A percentile compares a stretch with the other conserved stretches of the same genome.
Conservation (phyloP, 768 basidiomycete genomes). For the Kwoniella shandongensis region DNA sequence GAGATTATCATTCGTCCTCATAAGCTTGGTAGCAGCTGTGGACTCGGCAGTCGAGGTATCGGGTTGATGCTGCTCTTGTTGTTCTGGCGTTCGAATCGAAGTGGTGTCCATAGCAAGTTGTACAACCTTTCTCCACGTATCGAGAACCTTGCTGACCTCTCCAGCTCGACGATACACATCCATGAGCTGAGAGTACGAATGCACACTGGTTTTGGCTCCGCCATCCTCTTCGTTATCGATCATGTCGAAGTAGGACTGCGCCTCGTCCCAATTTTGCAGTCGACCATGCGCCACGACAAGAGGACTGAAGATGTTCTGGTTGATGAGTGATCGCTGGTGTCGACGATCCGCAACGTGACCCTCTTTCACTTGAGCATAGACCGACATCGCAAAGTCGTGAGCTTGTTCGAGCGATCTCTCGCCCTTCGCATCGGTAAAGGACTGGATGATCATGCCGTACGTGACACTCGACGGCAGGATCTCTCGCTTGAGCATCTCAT, state of each 20-base stretch:
- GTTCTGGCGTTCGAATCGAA: not conserved
- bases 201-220: conserved; percentile 55
- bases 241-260: conserved; percentile 34
- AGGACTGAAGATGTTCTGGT: conserved; percentile 44
- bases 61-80: not conserved
- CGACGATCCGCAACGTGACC: conserved; percentile 19
- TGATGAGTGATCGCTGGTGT: conserved; percentile 19
- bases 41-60: not conserved
- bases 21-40: conserved; percentile 1
- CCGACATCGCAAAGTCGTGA: conserved; percentile 63
- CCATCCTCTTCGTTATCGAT: conserved; percentile 55
- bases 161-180: conserved; percentile 67
- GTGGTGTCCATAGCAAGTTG: conserved; percentile 58
- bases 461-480: conserved; percentile 70
- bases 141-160: conserved; percentile 61
- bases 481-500: conserved; percentile 67
- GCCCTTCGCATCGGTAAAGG: conserved; percentile 61
- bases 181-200: conserved; percentile 66
- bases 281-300: conserved; percentile 33
- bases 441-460: conserved; percentile 65
- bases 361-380: conserved; percentile 54
- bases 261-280: conserved; percentile 17
- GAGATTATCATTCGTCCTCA: conserved; percentile 57
- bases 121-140: conserved; percentile 68
- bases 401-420: conserved; percentile 63